A percentile compares a stretch with the other conserved stretches of the same genome.
Conservation (phyloP, 345 rosid genomes). For the Excoecaria cochinchinensis region DNA sequence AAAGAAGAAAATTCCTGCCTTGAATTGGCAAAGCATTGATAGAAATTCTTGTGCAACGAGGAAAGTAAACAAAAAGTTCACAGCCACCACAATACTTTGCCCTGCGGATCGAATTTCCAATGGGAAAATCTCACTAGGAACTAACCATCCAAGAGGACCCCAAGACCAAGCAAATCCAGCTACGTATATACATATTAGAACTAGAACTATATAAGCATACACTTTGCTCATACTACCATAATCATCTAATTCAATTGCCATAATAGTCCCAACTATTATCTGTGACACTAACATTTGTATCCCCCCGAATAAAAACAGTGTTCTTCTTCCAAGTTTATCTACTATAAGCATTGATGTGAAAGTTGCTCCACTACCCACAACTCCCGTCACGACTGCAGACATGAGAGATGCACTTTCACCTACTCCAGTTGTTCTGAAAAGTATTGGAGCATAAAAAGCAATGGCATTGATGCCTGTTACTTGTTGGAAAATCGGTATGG, state of each 20-base stretch:
- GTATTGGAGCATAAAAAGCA: slow-evolving; percentile 35
- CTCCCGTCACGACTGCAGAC: slow-evolving; percentile 18
- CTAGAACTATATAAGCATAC: slow-evolving; percentile 32
- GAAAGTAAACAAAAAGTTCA: slow-evolving; percentile 55
- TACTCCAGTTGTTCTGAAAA: slow-evolving; percentile 29
- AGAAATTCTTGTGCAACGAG: slow-evolving; percentile 53
- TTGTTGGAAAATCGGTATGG: slow-evolving; percentile 37
- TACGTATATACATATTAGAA: slow-evolving; percentile 48
- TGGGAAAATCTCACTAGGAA: slow-evolving; percentile 62
- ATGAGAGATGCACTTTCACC: slow-evolving; percentile 30
- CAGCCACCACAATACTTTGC: slow-evolving; percentile 57
- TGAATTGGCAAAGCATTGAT: slow-evolving; percentile 57
- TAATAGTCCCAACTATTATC: slow-evolving; percentile 24
- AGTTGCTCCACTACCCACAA: slow-evolving; percentile 20
- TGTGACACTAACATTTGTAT: slow-evolving; percentile 31
- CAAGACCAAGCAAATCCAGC: slow-evolving; percentile 68
- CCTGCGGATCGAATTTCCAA: slow-evolving; percentile 59
- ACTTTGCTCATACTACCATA: slow-evolving; percentile 34
- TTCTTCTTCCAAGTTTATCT: slow-evolving; percentile 25
- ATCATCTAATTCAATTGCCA: slow-evolving; percentile 32
- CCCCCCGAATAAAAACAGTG: slow-evolving; percentile 23
- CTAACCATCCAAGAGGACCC: slow-evolving; percentile 76
- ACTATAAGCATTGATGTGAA: slow-evolving; percentile 37
- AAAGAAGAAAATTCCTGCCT: slow-evolving; percentile 62
- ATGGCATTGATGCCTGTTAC: slow-evolving; percentile 41